Base-by-base conservation (phyloP, 805 yeast genomes). In the Starmerella floricola region DNA sequence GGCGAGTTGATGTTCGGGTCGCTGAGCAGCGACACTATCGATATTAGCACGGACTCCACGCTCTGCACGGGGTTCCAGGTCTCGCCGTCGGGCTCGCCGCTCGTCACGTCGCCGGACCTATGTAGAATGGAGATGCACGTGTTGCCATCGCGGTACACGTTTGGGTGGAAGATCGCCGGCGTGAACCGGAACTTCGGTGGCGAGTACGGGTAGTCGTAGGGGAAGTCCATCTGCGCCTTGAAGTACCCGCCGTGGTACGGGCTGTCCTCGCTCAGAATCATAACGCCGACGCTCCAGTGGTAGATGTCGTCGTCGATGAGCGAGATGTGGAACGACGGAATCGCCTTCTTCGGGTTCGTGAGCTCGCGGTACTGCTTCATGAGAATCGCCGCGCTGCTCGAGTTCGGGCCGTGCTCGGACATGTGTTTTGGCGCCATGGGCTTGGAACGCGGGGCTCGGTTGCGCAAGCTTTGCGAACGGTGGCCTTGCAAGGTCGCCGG, bases 1-100 rank as follows among this genome's bases (percentile, higher is more conserved):
- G 97, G 96, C 1, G 95, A 83, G 47, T 76, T 74, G 45, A 83
- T 79, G 64, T 88, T 88, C 41, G 97, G 97, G 61, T 88, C 96
- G 56, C 86, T 94, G 54, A 88, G 71, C 40, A 88, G 70, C 8
- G 95, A 85, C 16, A 88, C 81, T 50, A 88, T 87, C 27, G 94
- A 82, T 42, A 88, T 80, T 55, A 88, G 71, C 8, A 88, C 95
- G 26, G 82, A 69, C 63, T 88, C 96, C 8, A 85, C 96, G 19
- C 91, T 79, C 65, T 87, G 95, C 2, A 62, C 65, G 6, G 66
- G 66, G 46, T 57, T 52, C 96, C 96, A 86, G 16, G 94, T 86
- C 64, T 87, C 96, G 44, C 79, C 79, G 55, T 85, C 94, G 2
- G 87, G 88, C 61, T 87, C 95, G 51, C 85, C 95, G 29, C 83